Evolutionary conservation across 345 rosid species (phyloP), one percentile per base, ranked within the genome.

Genomic region (Eutrema heterophyllum): DNA sequence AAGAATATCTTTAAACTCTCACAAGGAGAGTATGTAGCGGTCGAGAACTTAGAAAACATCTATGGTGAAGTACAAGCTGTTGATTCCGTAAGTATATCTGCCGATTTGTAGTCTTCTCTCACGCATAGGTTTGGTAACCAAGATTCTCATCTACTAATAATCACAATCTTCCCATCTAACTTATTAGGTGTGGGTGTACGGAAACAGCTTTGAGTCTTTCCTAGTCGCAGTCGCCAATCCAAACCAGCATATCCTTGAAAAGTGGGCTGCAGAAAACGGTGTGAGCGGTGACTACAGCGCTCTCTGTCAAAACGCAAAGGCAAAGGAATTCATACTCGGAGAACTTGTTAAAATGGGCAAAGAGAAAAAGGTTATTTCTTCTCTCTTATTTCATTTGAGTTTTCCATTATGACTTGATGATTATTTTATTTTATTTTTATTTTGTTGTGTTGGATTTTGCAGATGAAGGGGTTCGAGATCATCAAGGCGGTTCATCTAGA

Each of bases 21-120:
- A 26, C 97, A 89, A 81, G 97, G 97, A 82, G 97, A 91, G 78
- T 91, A 91, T 33, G 92, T 91, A 58, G 97, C 97, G 12, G 96
- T 89, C 3, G 97, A 91, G 71, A 89, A 86, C 85, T 70, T 91
- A 77, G 97, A 91, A 83, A 91, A 91, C 77, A 83, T 91, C 24
- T 91, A 80, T 65, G 85, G 81, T 80, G 83, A 74, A 49, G 84
- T 79, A 43, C 78, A 84, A 67, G 87, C 68, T 72, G 81, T 89
- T 78, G 97, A 89, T 73, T 87, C 88, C 69, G 97, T 89, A 86
- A 11, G 83, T 46, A 24, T 7, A 26, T 29, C 51, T 45, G 14
- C 27, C 1, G 60, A 35, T 9, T 29, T 27, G 41, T 48, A 15
- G 52, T 64, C 13, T 41, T 73, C 38, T 32, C 35, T 35, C 27